Base-by-base conservation (phyloP, 768 basidiomycete genomes). In the Symmetrospora coprosmae region DNA sequence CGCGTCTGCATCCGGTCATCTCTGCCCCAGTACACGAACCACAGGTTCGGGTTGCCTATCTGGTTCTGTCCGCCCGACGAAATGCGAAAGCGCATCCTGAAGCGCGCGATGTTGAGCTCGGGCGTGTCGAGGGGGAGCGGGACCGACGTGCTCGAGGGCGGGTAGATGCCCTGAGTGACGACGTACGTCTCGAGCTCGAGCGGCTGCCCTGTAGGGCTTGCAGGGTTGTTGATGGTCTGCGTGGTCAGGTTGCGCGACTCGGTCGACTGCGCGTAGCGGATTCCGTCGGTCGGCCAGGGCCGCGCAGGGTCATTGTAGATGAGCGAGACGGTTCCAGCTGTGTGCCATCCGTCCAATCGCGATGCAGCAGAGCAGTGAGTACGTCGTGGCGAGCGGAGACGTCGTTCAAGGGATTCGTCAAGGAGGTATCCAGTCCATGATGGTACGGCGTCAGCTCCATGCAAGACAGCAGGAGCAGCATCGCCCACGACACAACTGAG, bases 281-380 rank as follows among this genome's bases (percentile, higher is more conserved):
- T 41, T 14, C 67, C 67, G 40, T 68, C 67, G 31, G 50, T 11
- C 1, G 67, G 64, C n/a, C 53, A 23, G 3, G 53, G 55, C 0
- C 31, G 5, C 0, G 62, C 39, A 0, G 64, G 67, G 6, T 52
- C 39, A 2, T 59, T 27, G 25, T 61, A 52, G 2, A 64, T 51
- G 60, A 68, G 46, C 46, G 63, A 35, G n/a, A 61, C 62, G 9
- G 67, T 64, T 7, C 67, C 67, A 27, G 62, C 66, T 68, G 60
- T 2, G 19, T 4, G 2, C 40, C 16, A 27, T 53, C 7, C 34
- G 41, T 17, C n/a, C n/a, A n/a, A n/a, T n/a, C n/a, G n/a, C n/a
- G n/a, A n/a, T n/a, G n/a, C 19, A 31, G n/a, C 58, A 2, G 0
- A 25, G 34, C 60, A 31, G 5, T 30, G 31, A 4, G 41, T 7